These are phyloP conservation scores for Eurotiales sp. DNA, from an alignment of 2,329 filamentous ascomycete species.

Conservation along the genomic window DNA sequence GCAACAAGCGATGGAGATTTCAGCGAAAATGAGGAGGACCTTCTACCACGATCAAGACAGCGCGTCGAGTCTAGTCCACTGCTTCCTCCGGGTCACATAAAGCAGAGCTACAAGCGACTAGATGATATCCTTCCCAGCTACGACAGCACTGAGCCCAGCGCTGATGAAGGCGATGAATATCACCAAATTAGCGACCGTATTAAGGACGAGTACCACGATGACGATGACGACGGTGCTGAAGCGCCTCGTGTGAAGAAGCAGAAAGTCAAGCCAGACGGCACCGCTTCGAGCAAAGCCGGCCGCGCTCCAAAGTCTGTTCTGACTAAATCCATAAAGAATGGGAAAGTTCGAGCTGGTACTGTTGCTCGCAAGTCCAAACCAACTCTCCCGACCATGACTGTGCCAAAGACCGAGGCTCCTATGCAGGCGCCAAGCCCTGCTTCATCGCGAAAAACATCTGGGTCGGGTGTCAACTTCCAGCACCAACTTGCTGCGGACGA, in stretches of 20 bases:
- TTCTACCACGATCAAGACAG: slow-evolving; percentile 42
- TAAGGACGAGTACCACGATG: slow-evolving; percentile 52
- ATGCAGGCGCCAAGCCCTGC: slow-evolving; percentile 37
- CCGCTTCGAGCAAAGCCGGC: slow-evolving; percentile 25
- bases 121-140: slow-evolving; percentile 54
- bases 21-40: slow-evolving; percentile 60
- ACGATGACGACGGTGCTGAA: slow-evolving; percentile 32
- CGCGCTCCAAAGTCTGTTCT: slow-evolving; percentile 27
- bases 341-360: slow-evolving; percentile 32
- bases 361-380: slow-evolving; percentile 32
- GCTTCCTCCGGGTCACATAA: slow-evolving; percentile 43
- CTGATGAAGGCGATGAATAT: slow-evolving; percentile 55
- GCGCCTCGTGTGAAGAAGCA: slow-evolving; percentile 50
- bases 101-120: slow-evolving; percentile 46
- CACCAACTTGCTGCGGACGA: slow-evolving; percentile 65
- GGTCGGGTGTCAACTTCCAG: slow-evolving; percentile 61
- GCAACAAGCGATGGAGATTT: slow-evolving; percentile 71
- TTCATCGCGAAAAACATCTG: slow-evolving; percentile 51
- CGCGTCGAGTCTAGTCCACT: slow-evolving; percentile 39
- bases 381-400: background rate
- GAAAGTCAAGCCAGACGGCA: slow-evolving; percentile 44
- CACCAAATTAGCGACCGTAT: slow-evolving; percentile 56
- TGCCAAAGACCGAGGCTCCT: slow-evolving; percentile 27
- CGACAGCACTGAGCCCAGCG: slow-evolving; percentile 59
- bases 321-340: slow-evolving; percentile 27